phyloP scores from a whole-genome alignment of 208 protist genomes.

The Acanthamoeba quina region DNA sequence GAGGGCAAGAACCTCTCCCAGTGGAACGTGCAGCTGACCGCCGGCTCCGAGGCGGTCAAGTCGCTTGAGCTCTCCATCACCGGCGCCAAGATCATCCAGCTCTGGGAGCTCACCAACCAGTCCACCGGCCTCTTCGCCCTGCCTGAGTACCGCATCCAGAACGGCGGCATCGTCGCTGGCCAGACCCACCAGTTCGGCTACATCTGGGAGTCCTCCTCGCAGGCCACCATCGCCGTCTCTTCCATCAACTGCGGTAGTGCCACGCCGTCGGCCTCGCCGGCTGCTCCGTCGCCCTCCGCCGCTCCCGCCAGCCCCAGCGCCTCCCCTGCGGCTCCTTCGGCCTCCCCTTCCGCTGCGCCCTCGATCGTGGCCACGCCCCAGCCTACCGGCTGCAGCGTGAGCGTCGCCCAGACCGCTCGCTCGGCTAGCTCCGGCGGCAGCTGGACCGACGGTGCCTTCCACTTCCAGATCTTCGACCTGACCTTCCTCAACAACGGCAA shows the following conservation, averaged over 20 bases:
- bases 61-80: background rate
- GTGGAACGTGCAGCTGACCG: background rate
- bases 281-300: background rate
- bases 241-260: background rate
- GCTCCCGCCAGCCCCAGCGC: background rate
- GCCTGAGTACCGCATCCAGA: background rate
- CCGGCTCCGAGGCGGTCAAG: background rate
- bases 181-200: background rate
- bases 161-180: background rate
- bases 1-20: background rate
- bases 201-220: background rate
- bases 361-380: constrained; percentile 4
- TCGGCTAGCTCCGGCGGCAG: background rate
- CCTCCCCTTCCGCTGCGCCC: background rate
- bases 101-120: constrained; percentile 1
- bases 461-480: background rate
- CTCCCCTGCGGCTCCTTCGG: background rate
- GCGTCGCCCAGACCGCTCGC: background rate
- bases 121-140: background rate
- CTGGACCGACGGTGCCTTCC: background rate
- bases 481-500: constrained; percentile 1
- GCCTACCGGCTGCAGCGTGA: background rate
- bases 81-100: background rate
- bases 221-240: background rate
- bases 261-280: background rate